Conservation (phyloP, 768 basidiomycete species). For the Amanita exitialis region DNA sequence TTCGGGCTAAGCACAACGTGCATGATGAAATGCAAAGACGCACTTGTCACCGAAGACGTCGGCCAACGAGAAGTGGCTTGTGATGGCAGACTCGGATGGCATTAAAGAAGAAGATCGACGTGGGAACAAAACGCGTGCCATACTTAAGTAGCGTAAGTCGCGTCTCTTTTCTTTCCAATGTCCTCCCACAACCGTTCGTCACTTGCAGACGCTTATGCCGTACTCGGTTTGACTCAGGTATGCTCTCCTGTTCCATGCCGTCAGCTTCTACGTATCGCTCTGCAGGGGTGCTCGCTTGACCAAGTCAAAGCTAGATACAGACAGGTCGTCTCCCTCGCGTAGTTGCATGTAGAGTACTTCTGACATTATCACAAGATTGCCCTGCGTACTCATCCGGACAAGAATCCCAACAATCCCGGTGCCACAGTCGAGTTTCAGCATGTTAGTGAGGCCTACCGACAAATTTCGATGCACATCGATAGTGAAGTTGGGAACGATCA, state of each 20-base stretch:
- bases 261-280: conserved; percentile 2
- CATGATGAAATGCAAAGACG: conserved; percentile 19
- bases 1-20: conserved; percentile 8
- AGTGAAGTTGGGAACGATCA: conserved; percentile 18
- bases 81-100: conserved; percentile 7
- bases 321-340: conserved; percentile 31
- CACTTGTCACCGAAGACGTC: conserved; percentile 56
- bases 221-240: conserved; percentile 49
- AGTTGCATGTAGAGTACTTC: background rate
- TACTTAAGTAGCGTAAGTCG: conserved; percentile 15
- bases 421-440: conserved; percentile 65
- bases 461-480: conserved; percentile 47
- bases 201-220: conserved; percentile 23
- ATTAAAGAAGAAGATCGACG: conserved; percentile 4
- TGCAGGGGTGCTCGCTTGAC: conserved; percentile 51
- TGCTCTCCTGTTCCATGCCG: conserved; percentile 2
- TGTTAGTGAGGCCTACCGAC: conserved; percentile 58
- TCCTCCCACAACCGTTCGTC: conserved; percentile 8
- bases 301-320: conserved; percentile 61
- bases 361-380: conserved; percentile 33
- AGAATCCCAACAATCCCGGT: conserved; percentile 54
- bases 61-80: conserved; percentile 21
- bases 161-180: conserved; percentile 7
- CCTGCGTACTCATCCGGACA: conserved; percentile 66
- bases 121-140: conserved; percentile 1